Percentiles rank a stretch among this genome's conserved stretches.
Conservation (phyloP, 2,329 filamentous ascomycete species). For the Ophiostoma angusticollis region DNA sequence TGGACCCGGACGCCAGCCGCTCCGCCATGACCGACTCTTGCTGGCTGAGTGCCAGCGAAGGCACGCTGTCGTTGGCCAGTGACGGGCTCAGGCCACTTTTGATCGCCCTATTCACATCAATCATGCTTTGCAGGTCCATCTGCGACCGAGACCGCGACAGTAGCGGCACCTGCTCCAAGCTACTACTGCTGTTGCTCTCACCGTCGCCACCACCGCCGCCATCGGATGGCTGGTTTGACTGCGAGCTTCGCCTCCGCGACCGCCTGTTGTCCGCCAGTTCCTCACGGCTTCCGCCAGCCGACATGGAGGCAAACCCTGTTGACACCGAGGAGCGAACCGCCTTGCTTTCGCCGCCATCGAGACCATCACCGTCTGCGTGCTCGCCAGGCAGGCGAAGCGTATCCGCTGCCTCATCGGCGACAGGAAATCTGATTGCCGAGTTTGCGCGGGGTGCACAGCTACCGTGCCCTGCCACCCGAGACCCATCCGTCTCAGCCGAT, state of each 20-base stretch:
- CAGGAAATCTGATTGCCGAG: no score
- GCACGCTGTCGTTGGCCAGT: constrained; percentile 44
- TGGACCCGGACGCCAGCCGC: constrained; percentile 8
- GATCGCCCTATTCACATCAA: constrained; percentile 45
- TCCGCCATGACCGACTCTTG: constrained; percentile 35
- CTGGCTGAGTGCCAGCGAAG: constrained; percentile 38
- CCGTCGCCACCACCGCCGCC: no score
- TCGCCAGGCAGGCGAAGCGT: background rate
- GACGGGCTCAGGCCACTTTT: constrained; percentile 43
- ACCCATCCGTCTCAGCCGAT: constrained; percentile 16
- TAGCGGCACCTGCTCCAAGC: constrained; percentile 47
- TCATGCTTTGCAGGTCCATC: constrained; percentile 46
- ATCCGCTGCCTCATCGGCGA: background rate
- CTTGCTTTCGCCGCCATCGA: background rate
- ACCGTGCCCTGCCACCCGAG: no score
- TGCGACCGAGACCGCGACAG: constrained; percentile 31
- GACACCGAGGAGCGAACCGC: constrained; percentile 19
- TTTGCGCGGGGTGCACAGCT: no score
- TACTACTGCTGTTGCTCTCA: no score
- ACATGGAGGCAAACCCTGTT: constrained; percentile 21
- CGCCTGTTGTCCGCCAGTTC: constrained; percentile 27
- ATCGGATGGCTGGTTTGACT: constrained; percentile 38
- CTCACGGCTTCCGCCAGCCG: constrained; percentile 22
- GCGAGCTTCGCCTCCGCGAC: constrained; percentile 35
- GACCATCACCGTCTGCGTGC: background rate